Evolutionary conservation across 495 filamentous ascomycete species (phyloP), one percentile per base, ranked within the genome.

Genomic region (Talaromyces ruber): DNA sequence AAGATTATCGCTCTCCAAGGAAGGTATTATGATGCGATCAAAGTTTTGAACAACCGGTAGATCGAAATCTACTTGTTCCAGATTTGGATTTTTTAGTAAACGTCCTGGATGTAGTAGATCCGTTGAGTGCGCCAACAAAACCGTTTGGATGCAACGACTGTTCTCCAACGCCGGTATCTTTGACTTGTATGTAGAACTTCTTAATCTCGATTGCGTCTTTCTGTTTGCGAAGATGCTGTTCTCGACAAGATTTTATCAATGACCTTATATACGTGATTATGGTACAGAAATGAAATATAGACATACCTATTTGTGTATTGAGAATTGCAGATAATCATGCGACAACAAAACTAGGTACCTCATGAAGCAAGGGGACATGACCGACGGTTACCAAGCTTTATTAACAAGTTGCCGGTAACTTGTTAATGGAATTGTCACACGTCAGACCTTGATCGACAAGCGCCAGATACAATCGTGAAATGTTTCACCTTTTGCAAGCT

Each of bases 1-100:
- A 26, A 21, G 6, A 59, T n/a, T 59, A 32, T 59, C 58, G 22
- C 58, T 59, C 24, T 59, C 58, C 22, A 59, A 14, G 16, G 58
- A 59, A 11, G 37, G 32, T 8, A 59, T n/a, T 24, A 59, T 26
- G 34, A 47, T 24, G 22, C 32, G 30, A 25, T 59, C 1, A 47
- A 24, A 59, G 11, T 59, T 4, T 22, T 50, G 2, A 1, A 59
- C 0, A 4, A 47, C 32, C 0, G 30, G 26, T 26, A 3, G 14
- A 1, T 37, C 18, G 25, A 32, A 32, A n/a, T n/a, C n/a, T 32
- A 1, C 0, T 21, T 59, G 34, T 16, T 43, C n/a, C 22, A 21
- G 24, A 0, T 58, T 14, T 11, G 8, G 14, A 6, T 1, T 30
- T 7, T 12, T 14, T 37, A 25, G 9, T 32, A 58, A 2, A 16